Conservation (phyloP, 805 yeast species). For the Ogataea sp. region DNA sequence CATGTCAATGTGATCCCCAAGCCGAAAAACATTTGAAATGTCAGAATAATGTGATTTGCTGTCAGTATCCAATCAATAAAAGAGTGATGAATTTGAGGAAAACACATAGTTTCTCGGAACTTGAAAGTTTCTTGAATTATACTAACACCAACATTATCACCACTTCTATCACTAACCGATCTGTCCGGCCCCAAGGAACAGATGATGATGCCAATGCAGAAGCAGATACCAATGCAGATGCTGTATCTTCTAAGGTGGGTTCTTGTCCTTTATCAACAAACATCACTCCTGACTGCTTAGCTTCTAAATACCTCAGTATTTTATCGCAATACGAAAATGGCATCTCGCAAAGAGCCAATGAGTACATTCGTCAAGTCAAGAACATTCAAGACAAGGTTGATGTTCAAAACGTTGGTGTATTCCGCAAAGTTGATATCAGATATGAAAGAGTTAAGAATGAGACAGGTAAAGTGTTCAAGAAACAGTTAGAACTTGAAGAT, state of each 20-base stretch:
- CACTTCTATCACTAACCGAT: too few species aligned
- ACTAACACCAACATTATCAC: too few species aligned
- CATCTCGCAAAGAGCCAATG: neutral
- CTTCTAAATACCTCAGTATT: constrained; percentile 14
- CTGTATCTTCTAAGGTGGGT: too few species aligned
- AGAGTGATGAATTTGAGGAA: constrained; percentile 17
- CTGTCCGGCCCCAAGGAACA: too few species aligned
- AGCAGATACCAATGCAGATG: too few species aligned
- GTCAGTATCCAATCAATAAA: neutral
- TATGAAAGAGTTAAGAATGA: constrained; percentile 6
- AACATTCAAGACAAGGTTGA: neutral
- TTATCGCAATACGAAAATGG: constrained; percentile 14
- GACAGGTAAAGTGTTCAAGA: constrained; percentile 12
- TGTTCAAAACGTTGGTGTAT: constrained; percentile 14
- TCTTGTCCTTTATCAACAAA: too few species aligned
- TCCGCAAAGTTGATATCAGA: constrained; percentile 8
- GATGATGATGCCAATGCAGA: too few species aligned
- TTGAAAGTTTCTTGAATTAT: constrained; percentile 13
- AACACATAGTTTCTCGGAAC: constrained; percentile 25
- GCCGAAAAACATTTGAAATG: too few species aligned
- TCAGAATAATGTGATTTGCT: neutral
- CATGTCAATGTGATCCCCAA: too few species aligned
- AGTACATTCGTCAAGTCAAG: neutral
- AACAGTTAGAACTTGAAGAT: constrained; percentile 20
- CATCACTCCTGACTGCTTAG: constrained; percentile 17